Conservation (phyloP, 768 basidiomycete species). For the Serendipita indica region DNA sequence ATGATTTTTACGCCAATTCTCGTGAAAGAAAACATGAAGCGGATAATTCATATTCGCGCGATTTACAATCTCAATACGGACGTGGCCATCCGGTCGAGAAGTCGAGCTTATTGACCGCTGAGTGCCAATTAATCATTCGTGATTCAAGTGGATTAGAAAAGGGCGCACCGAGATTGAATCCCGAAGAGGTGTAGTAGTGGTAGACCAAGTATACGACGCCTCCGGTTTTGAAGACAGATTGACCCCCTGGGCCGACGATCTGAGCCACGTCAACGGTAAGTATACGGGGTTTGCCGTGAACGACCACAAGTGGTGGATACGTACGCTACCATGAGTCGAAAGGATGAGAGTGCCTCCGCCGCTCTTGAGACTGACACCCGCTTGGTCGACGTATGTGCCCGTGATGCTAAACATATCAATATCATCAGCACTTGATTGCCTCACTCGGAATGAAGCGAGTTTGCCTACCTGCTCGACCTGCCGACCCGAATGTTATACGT, state of each 20-base stretch:
- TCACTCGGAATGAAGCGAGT: not conserved
- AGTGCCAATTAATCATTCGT: slow-evolving; percentile 16
- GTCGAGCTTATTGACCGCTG: slow-evolving; percentile 34
- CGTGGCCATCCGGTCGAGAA: slow-evolving; percentile 38
- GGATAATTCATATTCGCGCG: too few species aligned
- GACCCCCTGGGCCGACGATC: slow-evolving; percentile 42
- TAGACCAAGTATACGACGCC: slow-evolving; percentile 38
- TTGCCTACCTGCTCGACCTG: slow-evolving; percentile 29
- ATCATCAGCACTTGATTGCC: not conserved
- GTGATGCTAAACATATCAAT: slow-evolving; percentile 22
- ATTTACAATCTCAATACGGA: not conserved
- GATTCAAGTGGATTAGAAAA: not conserved
- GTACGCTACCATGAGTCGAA: slow-evolving; percentile 30
- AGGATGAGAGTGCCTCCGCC: slow-evolving; percentile 39
- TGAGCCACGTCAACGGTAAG: slow-evolving; percentile 15
- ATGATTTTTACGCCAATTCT: too few species aligned
- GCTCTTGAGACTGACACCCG: slow-evolving; percentile 29
- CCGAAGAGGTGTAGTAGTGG: slow-evolving; percentile 37
- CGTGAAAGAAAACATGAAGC: too few species aligned
- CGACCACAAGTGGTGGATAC: slow-evolving; percentile 9
- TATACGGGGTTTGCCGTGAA: too few species aligned
- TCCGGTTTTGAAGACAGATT: slow-evolving; percentile 31
- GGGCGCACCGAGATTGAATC: slow-evolving; percentile 12
- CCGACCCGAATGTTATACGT: slow-evolving; percentile 50
- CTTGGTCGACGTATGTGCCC: slow-evolving; percentile 34